Percentiles rank a stretch among this genome's conserved stretches.
Conservation (phyloP, 1,284 basidiomycete species). For the Heterobasidion occidentale region DNA sequence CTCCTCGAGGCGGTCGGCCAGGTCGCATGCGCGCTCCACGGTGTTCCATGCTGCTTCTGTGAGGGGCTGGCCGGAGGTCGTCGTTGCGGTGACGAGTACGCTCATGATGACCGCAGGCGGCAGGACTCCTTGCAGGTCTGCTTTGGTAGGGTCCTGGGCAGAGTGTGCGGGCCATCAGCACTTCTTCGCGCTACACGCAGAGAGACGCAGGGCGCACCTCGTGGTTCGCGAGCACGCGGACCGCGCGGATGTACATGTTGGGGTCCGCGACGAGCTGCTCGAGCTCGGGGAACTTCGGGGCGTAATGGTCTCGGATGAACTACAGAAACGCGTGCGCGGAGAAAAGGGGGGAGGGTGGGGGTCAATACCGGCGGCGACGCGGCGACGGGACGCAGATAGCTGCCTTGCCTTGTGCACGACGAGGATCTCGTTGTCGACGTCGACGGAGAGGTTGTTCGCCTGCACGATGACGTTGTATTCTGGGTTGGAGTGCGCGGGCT, state of each 20-base stretch:
- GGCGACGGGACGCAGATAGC: slow-evolving; percentile 21
- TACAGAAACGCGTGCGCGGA: slow-evolving; percentile 19
- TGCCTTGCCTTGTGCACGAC: slow-evolving; percentile 83
- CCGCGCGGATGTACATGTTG: slow-evolving; percentile 88
- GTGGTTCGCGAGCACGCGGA: slow-evolving; percentile 82
- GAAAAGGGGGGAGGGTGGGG: slow-evolving; percentile 7
- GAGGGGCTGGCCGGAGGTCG: slow-evolving; percentile 75
- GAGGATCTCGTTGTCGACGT: slow-evolving; percentile 97
- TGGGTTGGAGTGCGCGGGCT: slow-evolving; percentile 84
- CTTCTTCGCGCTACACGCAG: not conserved
- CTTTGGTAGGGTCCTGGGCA: slow-evolving; percentile 73
- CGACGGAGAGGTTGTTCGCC: slow-evolving; percentile 97
- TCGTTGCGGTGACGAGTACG: slow-evolving; percentile 93
- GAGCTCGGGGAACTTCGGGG: slow-evolving; percentile 92
- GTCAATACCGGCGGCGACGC: slow-evolving; percentile 37
- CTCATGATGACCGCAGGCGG: slow-evolving; percentile 94
- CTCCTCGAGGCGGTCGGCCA: slow-evolving; percentile 83
- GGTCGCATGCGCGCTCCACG: slow-evolving; percentile 79
- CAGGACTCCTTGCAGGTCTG: slow-evolving; percentile 72
- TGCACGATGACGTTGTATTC: slow-evolving; percentile 97
- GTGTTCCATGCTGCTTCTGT: slow-evolving; percentile 69
- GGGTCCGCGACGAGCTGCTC: slow-evolving; percentile 93
- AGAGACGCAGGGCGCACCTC: slow-evolving; percentile 36
- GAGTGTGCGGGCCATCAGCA: slow-evolving; percentile 3
- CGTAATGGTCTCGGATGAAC: slow-evolving; percentile 99